Conservation (phyloP, 345 rosid species). For the Sisymbrium irio region DNA sequence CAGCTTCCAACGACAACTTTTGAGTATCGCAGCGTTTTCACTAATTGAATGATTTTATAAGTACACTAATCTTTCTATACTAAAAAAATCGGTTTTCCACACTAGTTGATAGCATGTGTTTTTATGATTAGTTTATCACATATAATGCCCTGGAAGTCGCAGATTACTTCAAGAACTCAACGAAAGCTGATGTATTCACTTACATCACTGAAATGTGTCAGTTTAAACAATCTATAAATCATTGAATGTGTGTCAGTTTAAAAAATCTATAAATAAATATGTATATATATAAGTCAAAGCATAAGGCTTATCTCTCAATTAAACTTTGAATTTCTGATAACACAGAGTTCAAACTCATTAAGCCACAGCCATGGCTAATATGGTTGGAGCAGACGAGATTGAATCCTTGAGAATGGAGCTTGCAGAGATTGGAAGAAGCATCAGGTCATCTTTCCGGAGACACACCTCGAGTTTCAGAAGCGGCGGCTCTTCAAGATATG, state of each 20-base stretch:
- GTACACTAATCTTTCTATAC: no score
- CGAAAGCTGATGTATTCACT: conserved; percentile 34
- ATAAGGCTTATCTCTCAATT: conserved; percentile 3
- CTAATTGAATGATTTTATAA: background rate
- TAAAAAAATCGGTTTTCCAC: no score
- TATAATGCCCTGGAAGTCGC: background rate
- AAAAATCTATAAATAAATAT: background rate
- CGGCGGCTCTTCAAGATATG: conserved; percentile 31
- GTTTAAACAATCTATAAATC: conserved; percentile 15
- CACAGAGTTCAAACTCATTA: conserved; percentile 8
- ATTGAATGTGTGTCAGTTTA: conserved; percentile 1
- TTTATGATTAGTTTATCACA: conserved; percentile 7
- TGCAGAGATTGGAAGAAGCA: conserved; percentile 65
- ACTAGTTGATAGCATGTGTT: conserved; percentile 6
- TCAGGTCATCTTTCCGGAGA: conserved; percentile 55
- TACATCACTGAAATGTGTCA: conserved; percentile 26
- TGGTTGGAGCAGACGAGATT: conserved; percentile 53
- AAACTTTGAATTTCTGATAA: conserved; percentile 8
- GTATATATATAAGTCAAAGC: conserved; percentile 9
- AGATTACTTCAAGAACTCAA: conserved; percentile 2
- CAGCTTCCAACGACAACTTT: background rate
- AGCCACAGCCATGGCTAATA: conserved; percentile 50
- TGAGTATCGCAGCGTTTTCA: background rate
- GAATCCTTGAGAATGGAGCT: conserved; percentile 63
- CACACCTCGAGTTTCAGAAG: conserved; percentile 49